These are phyloP conservation scores for Cercospora beticola DNA, from an alignment of 2,329 filamentous ascomycete species.

Conservation along the genomic window DNA sequence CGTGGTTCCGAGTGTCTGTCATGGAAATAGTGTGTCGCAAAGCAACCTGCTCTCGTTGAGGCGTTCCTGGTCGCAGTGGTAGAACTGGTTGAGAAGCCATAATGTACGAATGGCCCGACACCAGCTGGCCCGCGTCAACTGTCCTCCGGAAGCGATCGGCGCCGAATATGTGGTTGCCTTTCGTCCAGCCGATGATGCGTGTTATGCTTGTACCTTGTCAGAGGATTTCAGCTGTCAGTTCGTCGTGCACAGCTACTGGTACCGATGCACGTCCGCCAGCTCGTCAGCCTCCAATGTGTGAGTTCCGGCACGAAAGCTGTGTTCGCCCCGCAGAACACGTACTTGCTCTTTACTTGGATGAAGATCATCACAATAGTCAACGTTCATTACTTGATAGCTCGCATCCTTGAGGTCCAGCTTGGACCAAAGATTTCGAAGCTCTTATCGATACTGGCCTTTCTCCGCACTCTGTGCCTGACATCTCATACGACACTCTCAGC, in stretches of 20 bases:
- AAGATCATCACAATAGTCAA: neutral
- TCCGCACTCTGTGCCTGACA: constrained; percentile 12
- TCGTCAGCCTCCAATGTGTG: neutral
- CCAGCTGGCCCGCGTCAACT: neutral
- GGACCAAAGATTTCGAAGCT: neutral
- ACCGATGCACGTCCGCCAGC: neutral
- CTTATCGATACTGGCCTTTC: neutral
- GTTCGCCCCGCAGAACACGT: neutral
- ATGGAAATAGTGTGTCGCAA: neutral
- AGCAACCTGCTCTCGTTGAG: neutral
- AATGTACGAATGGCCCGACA: neutral
- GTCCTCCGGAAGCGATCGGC: neutral
- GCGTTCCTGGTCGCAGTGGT: neutral
- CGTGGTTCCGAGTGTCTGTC: neutral
- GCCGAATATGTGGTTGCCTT: neutral
- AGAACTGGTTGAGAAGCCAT: neutral
- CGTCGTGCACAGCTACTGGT: neutral
- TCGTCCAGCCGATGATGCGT: constrained; percentile 2
- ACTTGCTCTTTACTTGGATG: neutral
- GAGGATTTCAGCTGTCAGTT: neutral
- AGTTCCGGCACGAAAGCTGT: neutral
- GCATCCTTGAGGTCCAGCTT: neutral
- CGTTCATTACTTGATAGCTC: neutral
- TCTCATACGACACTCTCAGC: constrained; percentile 11
- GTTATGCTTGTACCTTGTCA: neutral